Evolutionary conservation across 192 early-diverging fungal species (phyloP).

Genomic region (Coemansia biformis): DNA sequence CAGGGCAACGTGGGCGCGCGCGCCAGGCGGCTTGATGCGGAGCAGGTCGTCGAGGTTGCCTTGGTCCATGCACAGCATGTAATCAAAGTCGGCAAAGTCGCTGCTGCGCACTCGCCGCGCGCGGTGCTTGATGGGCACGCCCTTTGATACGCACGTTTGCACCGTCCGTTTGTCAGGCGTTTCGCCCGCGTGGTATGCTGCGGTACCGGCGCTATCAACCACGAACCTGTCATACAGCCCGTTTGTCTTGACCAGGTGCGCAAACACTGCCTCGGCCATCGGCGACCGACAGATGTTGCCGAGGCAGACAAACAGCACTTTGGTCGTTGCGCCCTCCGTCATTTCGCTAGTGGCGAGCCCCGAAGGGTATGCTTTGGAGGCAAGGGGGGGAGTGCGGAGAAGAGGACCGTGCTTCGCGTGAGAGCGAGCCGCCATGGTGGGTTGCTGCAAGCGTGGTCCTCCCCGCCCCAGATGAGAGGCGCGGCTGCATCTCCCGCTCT

Average conservation of each 20-base stretch:
- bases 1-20: conserved; percentile 28
- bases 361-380: too few species aligned
- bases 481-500: too few species aligned
- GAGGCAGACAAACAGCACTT: conserved; percentile 58
- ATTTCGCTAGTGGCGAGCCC: too few species aligned
- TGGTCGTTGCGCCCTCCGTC: conserved; percentile 6
- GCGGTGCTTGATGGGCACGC: conserved; percentile 67
- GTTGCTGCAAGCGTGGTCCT: too few species aligned
- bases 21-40: conserved; percentile 35
- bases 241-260: conserved; percentile 58
- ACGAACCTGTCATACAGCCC: conserved; percentile 54
- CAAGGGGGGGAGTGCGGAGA: too few species aligned
- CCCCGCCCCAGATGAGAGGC: too few species aligned
- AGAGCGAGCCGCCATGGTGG: too few species aligned
- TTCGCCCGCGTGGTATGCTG: conserved; percentile 69
- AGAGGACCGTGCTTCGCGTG: too few species aligned
- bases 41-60: conserved; percentile 64
- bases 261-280: conserved; percentile 95
- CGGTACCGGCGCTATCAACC: conserved; percentile 86
- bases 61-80: conserved; percentile 90
- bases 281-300: conserved; percentile 88
- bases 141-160: conserved; percentile 61
- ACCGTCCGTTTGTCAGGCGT: conserved; percentile 66
- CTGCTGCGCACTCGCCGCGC: conserved; percentile 60
- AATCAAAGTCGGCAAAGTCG: conserved; percentile 74